Evolutionary conservation across 768 basidiomycete genomes (phyloP).

Genomic region (Agaricus subrufescens): DNA sequence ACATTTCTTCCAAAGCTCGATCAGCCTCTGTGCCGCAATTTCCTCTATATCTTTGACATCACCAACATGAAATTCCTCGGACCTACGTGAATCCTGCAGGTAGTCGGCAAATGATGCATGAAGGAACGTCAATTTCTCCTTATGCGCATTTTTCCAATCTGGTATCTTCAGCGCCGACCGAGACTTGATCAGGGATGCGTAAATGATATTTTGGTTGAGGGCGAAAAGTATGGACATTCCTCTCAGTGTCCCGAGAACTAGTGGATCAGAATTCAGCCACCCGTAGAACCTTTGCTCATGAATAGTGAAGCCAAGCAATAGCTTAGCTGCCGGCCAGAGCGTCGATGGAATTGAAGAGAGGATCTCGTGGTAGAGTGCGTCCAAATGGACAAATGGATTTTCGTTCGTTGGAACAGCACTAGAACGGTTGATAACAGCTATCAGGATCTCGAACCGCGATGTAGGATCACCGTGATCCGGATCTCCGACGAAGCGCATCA

Average conservation of each 20-base stretch:
- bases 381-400: no score
- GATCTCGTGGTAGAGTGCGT: no score
- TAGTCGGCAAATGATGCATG: slow-evolving; percentile 34
- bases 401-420: no score
- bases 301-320: no score
- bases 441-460: no score
- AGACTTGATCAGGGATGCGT: background rate
- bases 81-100: background rate
- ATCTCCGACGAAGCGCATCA: no score
- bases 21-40: background rate
- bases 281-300: no score
- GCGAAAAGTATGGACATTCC: background rate
- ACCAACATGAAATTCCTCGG: slow-evolving; percentile 9
- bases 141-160: background rate
- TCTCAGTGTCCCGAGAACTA: background rate
- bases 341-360: no score
- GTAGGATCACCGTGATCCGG: no score
- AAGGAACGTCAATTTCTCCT: background rate
- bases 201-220: background rate
- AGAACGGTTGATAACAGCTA: no score
- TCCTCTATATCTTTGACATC: background rate
- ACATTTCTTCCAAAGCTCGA: background rate
- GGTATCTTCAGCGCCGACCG: background rate
- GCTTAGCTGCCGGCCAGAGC: no score
- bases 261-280: no score